These are phyloP conservation scores for Lactarius deliciosus DNA, from an alignment of 768 basidiomycete species.

Conservation along the genomic window DNA sequence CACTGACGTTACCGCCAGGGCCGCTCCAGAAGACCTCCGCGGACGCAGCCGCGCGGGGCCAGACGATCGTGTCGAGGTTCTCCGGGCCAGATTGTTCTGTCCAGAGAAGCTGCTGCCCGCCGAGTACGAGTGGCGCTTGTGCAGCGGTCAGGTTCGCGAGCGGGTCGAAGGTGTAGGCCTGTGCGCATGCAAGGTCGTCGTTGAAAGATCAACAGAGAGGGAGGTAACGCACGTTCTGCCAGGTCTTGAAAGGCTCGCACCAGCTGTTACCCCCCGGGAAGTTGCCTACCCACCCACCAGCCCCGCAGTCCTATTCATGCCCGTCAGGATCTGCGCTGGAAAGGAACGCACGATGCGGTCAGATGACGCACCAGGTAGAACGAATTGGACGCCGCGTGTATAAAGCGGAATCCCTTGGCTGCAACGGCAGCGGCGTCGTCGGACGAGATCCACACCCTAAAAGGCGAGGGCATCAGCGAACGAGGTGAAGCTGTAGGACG, in stretches of 20 bases:
- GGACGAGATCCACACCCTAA: conserved; percentile 75
- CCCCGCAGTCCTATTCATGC: conserved; percentile 58
- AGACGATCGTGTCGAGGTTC: conserved; percentile 66
- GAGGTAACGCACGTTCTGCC: conserved; percentile 57
- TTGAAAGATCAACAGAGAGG: not conserved
- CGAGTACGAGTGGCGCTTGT: conserved; percentile 58
- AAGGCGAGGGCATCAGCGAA: not conserved
- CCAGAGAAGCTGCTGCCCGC: conserved; percentile 73
- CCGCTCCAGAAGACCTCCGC: conserved; percentile 83
- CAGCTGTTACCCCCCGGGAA: conserved; percentile 52
- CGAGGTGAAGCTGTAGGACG: not conserved
- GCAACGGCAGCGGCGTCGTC: conserved; percentile 58
- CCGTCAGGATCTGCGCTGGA: not conserved
- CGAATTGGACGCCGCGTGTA: conserved; percentile 72
- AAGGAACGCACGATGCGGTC: not conserved
- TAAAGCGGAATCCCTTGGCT: conserved; percentile 55
- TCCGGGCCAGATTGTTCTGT: conserved; percentile 69
- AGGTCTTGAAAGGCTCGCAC: conserved; percentile 80
- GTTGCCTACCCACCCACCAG: conserved; percentile 66
- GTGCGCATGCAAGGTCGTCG: conserved; percentile 33
- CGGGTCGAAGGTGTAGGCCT: conserved; percentile 72
- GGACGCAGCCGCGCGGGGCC: conserved; percentile 70
- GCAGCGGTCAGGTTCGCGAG: conserved; percentile 50
- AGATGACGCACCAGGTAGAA: conserved; percentile 63
- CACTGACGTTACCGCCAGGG: conserved; percentile 33